Evolutionary conservation across 2,329 filamentous ascomycete species (phyloP), one percentile per base, ranked within the genome.

Genomic region (Colletotrichum cordylinicola): DNA sequence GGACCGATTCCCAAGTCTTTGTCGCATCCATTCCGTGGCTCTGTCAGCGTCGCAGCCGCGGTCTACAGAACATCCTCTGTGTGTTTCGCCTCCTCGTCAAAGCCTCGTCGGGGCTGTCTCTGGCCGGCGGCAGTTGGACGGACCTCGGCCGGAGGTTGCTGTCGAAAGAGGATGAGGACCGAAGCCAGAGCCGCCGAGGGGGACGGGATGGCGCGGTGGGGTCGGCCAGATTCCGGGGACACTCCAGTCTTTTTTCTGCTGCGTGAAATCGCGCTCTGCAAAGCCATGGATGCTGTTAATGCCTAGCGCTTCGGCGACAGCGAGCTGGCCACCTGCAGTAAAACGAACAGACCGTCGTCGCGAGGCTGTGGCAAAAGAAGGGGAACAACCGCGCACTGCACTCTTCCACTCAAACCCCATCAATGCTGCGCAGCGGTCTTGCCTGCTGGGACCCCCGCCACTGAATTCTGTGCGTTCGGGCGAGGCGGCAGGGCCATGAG

Each of bases 141-240:
- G 72, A 58, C 73, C 70, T 75, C 70, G 56, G 73, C 69, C 73
- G 73, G 73, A 64, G n/a, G 55, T 58, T 64, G 73, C 31, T 62
- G 70, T 73, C 64, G 12, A 75, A 67, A 68, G 27, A 68, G 64
- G 64, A 37, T n/a, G 43, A 64, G 21, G 18, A 35, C 39, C 72
- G 55, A 72, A 60, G 35, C 60, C 52, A 64, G 29, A 65, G 37
- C 70, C 70, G 37, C 64, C 70, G 55, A 52, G 55, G 18, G 33
- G 24, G 52, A 65, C 55, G 62, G 67, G 35, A 66, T 64, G 8
- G 35, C 16, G 24, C 52, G 43, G 73, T 68, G 70, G 73, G 52
- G 73, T 75, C 73, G 73, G 73, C 70, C 73, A 68, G 73, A 73
- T 73, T 68, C 73, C 73, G 73, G 73, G 73, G 70, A 48, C n/a